Evolutionary conservation across 345 rosid species (phyloP), one percentile per base, ranked within the genome.

Genomic region (Eutrema japonicum): DNA sequence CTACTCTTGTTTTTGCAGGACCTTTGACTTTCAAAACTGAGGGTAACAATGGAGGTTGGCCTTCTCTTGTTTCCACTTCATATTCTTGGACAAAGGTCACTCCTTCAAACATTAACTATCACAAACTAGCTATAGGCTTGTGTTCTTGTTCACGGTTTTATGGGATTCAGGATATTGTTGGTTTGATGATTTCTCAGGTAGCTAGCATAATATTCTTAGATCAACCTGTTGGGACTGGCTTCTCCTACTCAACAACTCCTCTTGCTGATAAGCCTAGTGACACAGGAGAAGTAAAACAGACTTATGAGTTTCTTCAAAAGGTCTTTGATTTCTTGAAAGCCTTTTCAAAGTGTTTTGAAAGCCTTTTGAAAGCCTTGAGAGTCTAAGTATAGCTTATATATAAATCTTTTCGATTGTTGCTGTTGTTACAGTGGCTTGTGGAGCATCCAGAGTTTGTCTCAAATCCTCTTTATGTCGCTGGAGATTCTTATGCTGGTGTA

Each of bases 51-150:
- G 91, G 91, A 29, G 81, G 84, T 80, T 73, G 86, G 48, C 97
- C 97, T 41, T 80, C 80, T 42, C 74, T 89, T 56, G 41, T 81
- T 26, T 71, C 73, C 13, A 89, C 87, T 76, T 86, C 89, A 29
- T 60, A 82, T 73, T 81, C 96, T 64, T 89, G 92, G 96, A 85
- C 90, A 75, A 84, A 85, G 85, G 94, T 78, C n/a, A 41, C 13
- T 68, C 5, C 22, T 6, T 47, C 14, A 47, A 16, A 6, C 2
- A 48, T 38, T 40, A 38, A 68, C 7, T 14, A 53, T 53, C 51
- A 37, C 47, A 66, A 6, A 55, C 37, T 4, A 54, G 11, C 32
- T 2, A 0, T 30, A 41, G 32, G 12, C 43, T 43, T 42, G 27
- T 42, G 43, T 2, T 42, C 16, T 29, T 18, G n/a, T 3, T 22